Evolutionary conservation across 306 rosid genomes (phyloP).

Genomic region (Castanea sativa): DNA sequence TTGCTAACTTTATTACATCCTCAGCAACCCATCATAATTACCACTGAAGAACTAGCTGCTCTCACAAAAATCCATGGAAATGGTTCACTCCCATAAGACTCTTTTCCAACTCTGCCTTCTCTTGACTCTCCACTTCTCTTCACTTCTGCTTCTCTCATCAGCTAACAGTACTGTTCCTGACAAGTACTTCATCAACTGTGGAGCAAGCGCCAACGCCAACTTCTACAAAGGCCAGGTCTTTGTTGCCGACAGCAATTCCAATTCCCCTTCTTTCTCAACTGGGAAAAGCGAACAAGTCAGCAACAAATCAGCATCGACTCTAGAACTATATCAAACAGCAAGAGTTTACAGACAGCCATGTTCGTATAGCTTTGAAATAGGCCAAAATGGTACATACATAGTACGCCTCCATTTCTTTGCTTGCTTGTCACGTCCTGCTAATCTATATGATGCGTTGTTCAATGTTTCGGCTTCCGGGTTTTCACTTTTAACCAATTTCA

Average conservation of each 20-base stretch:
- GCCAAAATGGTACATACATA: constrained; percentile 16
- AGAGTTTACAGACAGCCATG: constrained; percentile 1
- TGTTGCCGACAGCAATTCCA: constrained; percentile 4
- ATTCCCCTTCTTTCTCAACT: neutral
- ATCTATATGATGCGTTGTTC: constrained; percentile 36
- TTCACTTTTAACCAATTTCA: constrained; percentile 17
- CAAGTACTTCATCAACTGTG: constrained; percentile 45
- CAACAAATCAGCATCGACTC: neutral
- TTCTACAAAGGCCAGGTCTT: neutral
- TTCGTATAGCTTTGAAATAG: constrained; percentile 1
- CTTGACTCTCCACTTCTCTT: constrained; percentile 29
- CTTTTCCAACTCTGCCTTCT: neutral
- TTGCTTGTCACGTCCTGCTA: neutral
- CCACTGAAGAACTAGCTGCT: neutral
- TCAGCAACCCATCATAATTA: neutral
- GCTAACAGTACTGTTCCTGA: neutral
- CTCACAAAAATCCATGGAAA: neutral
- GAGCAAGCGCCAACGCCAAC: neutral
- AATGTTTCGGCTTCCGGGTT: constrained; percentile 29
- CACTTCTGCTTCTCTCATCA: neutral
- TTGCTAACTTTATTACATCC: neutral
- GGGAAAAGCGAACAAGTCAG: neutral
- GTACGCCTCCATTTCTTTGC: constrained; percentile 53
- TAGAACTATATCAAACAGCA: constrained; percentile 28
- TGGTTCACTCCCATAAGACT: neutral